Base-by-base conservation (phyloP, 1,139 yeast genomes). In the Candida tropicalis region DNA sequence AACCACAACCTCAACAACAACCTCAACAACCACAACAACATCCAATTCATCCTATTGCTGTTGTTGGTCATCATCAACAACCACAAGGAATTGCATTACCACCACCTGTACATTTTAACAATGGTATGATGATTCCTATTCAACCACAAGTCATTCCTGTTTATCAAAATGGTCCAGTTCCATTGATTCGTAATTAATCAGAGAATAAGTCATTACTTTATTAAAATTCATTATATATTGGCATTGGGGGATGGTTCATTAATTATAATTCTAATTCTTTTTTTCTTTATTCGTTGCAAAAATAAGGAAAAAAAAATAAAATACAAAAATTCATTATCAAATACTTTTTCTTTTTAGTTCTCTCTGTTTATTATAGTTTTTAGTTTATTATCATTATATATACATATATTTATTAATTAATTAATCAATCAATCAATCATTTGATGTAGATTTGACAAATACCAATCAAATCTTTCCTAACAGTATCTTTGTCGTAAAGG, bases 171-270 rank as follows among this genome's bases (percentile, higher is more conserved):
- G 42, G 44, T 42, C 53, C 56, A 41, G 43, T 50, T 44, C 54
- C 58, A 42, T 49, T 53, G 45, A 47, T 53, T 48, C 57, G 57
- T 43, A 53, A 52, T 31, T 54, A 47, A 44, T 20, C n/a, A n/a
- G n/a, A n/a, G n/a, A n/a, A n/a, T n/a, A n/a, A n/a, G n/a, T n/a
- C n/a, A n/a, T n/a, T n/a, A n/a, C n/a, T 32, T 13, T 4, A 32
- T 32, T 32, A 10, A 18, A 13, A 12, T 3, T 18, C 20, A 6
- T 6, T 20, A 20, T 20, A 9, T 20, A 20, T 20, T 6, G n/a
- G n/a, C n/a, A 20, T 6, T 20, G 23, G 23, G 8, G 3, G 23
- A 9, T 20, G 23, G 23, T 20, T 6, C 4, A 6, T 20, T 20
- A n/a, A 6, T 20, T 20, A 20, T 18, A 18, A 18, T 18, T 18